phyloP scores from a whole-genome alignment of 768 basidiomycete species.

The Boletus reticulatus region DNA sequence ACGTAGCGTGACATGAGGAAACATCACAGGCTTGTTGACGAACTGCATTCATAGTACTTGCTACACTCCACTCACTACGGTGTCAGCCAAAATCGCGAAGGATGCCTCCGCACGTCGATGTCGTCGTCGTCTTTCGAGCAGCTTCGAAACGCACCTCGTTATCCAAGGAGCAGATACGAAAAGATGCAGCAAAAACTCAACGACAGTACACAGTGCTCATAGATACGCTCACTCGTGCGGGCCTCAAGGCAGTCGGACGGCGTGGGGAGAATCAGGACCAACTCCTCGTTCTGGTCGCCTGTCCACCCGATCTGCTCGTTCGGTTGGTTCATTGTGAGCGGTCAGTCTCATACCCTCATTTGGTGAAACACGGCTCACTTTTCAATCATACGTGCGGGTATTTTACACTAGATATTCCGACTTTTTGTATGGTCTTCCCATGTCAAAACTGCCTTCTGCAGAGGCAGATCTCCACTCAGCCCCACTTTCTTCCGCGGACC shows the following conservation, averaged over 20 bases:
- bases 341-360: conserved; percentile 41
- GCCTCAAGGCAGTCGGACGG: conserved; percentile 69
- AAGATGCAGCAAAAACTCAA: conserved; percentile 63
- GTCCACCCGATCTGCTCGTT: conserved; percentile 57
- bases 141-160: conserved; percentile 36
- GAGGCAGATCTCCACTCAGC: conserved; percentile 43
- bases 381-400: not conserved
- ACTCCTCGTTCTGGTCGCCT: conserved; percentile 72
- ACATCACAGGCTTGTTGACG: not conserved
- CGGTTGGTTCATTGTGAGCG: conserved; percentile 71
- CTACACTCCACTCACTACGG: not conserved
- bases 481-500: conserved; percentile 65
- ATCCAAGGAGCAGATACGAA: conserved; percentile 60
- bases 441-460: conserved; percentile 41
- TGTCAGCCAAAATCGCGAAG: not conserved
- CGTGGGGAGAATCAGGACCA: conserved; percentile 76
- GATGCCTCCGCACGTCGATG: conserved; percentile 62
- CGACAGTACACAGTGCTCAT: conserved; percentile 68
- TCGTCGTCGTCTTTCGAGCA: conserved; percentile 70
- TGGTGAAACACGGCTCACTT: not conserved
- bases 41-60: not conserved
- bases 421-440: conserved; percentile 74
- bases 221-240: conserved; percentile 56
- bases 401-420: conserved; percentile 58
- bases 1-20: no score